phyloP scores from a whole-genome alignment of 2,329 filamentous ascomycete species.

The Colletotrichum trifolii region DNA sequence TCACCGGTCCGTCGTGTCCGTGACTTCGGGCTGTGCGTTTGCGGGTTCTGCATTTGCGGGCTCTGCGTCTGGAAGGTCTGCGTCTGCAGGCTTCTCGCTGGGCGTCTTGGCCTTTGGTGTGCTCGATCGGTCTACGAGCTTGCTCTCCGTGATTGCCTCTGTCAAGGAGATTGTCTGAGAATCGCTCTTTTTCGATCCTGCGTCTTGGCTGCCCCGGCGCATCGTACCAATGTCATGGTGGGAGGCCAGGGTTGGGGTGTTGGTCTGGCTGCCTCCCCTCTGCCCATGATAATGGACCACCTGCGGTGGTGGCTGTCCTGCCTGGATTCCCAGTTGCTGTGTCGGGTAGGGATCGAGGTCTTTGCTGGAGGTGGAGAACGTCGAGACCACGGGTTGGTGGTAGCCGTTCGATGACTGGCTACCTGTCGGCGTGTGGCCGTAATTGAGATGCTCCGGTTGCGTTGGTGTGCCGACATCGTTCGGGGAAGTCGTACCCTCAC shows the following conservation, averaged over 20 bases:
- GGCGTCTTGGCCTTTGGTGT: slow-evolving; percentile 41
- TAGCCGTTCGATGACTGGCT: slow-evolving; percentile 68
- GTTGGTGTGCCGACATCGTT: slow-evolving; percentile 71
- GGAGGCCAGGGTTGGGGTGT: slow-evolving; percentile 68
- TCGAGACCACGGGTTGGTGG: slow-evolving; percentile 74
- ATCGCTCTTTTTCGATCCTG: slow-evolving; percentile 50
- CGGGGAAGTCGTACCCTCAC: slow-evolving; percentile 62
- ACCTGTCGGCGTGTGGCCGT: slow-evolving; percentile 34
- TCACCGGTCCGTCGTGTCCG: slow-evolving; percentile 43
- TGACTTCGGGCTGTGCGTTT: slow-evolving; percentile 28
- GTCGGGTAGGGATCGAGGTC: slow-evolving; percentile 76
- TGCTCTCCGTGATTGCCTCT: slow-evolving; percentile 50
- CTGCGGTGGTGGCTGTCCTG: slow-evolving; percentile 72
- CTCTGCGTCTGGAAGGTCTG: too few species aligned
- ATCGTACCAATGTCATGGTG: slow-evolving; percentile 60
- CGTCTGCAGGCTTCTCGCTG: slow-evolving; percentile 37
- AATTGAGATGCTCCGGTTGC: slow-evolving; percentile 64
- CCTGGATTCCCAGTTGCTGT: slow-evolving; percentile 70
- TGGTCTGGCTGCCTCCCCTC: slow-evolving; percentile 73
- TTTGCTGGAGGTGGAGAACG: slow-evolving; percentile 77
- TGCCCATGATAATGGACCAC: slow-evolving; percentile 76
- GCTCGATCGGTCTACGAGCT: slow-evolving; percentile 42
- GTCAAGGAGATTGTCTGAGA: slow-evolving; percentile 49
- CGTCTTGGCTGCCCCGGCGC: slow-evolving; percentile 62
- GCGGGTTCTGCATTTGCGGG: too few species aligned